Conservation (phyloP, 495 filamentous ascomycete species). For the Pyrenula aspistea region DNA sequence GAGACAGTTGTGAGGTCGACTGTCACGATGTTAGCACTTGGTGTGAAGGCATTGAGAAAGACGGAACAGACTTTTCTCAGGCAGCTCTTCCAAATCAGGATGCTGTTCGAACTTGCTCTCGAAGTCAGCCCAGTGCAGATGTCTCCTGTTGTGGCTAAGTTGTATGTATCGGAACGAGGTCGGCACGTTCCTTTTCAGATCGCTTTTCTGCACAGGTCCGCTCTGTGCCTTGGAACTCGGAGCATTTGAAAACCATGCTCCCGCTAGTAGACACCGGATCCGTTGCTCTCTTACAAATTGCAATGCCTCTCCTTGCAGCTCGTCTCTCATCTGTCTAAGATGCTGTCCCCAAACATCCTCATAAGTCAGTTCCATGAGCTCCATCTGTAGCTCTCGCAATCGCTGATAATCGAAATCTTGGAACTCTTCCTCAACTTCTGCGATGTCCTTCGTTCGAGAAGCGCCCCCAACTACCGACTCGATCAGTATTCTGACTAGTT, state of each 20-base stretch:
- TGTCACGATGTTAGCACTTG: constrained; percentile 10
- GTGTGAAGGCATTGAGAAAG: neutral
- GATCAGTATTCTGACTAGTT: constrained; percentile 80
- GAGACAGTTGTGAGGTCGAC: constrained; percentile 83
- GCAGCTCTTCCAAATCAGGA: constrained; percentile 61
- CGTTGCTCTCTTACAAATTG: constrained; percentile 96
- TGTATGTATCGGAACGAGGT: constrained; percentile 69
- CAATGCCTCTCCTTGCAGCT: constrained; percentile 80
- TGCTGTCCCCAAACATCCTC: constrained; percentile 92
- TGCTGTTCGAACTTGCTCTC: constrained; percentile 46
- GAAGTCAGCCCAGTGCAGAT: constrained; percentile 88
- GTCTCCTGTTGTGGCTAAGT: constrained; percentile 82
- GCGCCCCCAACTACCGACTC: constrained; percentile 85
- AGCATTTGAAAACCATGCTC: constrained; percentile 75
- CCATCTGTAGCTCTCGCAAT: constrained; percentile 86
- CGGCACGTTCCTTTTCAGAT: constrained; percentile 20
- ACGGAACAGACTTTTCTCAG: constrained; percentile 54
- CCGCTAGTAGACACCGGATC: constrained; percentile 79
- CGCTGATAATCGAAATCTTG: constrained; percentile 66
- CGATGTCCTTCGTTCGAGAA: constrained; percentile 69
- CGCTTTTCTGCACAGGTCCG: constrained; percentile 20
- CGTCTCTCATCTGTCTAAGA: constrained; percentile 79
- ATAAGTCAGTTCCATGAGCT: constrained; percentile 78
- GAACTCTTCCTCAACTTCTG: constrained; percentile 82
- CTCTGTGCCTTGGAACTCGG: constrained; percentile 23